These are phyloP conservation scores for Sarocladium oryzae DNA, from an alignment of 2,329 filamentous ascomycete species.

Conservation along the genomic window DNA sequence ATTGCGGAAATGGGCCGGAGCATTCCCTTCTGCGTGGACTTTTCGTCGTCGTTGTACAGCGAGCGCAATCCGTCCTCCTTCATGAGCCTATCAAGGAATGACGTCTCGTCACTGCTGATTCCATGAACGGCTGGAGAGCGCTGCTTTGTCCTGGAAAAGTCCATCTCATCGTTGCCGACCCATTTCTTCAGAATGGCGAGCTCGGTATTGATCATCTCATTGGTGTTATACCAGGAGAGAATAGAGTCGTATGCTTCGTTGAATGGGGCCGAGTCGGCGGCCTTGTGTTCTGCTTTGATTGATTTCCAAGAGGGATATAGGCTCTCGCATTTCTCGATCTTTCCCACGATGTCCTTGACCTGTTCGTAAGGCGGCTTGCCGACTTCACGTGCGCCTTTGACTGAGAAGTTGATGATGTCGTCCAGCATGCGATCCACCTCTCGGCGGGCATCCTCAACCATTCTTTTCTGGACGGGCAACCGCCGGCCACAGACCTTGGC, in stretches of 20 bases:
- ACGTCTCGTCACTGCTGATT: constrained; percentile 76
- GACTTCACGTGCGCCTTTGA: constrained; percentile 86
- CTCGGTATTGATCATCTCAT: constrained; percentile 91
- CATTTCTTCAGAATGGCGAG: constrained; percentile 86
- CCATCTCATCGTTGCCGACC: constrained; percentile 93
- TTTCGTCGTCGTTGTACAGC: constrained; percentile 65
- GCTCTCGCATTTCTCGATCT: constrained; percentile 83
- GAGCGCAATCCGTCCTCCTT: constrained; percentile 95
- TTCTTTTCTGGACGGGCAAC: constrained; percentile 73
- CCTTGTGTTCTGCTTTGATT: constrained; percentile 67
- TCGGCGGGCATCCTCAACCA: constrained; percentile 78
- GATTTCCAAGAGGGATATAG: constrained; percentile 77
- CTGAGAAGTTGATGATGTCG: constrained; percentile 85
- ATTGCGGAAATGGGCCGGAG: constrained; percentile 76
- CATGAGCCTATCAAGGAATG: constrained; percentile 88
- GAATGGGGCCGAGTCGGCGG: constrained; percentile 71
- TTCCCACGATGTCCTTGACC: constrained; percentile 80
- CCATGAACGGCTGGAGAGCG: constrained; percentile 60
- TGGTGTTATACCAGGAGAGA: constrained; percentile 95
- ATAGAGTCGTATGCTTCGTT: constrained; percentile 80
- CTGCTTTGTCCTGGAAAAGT: constrained; percentile 73
- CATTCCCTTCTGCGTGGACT: constrained; percentile 59
- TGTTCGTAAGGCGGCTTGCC: constrained; percentile 84
- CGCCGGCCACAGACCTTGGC: constrained; percentile 80
- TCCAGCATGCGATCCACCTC: constrained; percentile 72